Percentiles rank a stretch among this genome's conserved stretches.
Evolutionary conservation across 108 stramenopile species (phyloP).

Genomic region (Skeletonema tropicum): DNA sequence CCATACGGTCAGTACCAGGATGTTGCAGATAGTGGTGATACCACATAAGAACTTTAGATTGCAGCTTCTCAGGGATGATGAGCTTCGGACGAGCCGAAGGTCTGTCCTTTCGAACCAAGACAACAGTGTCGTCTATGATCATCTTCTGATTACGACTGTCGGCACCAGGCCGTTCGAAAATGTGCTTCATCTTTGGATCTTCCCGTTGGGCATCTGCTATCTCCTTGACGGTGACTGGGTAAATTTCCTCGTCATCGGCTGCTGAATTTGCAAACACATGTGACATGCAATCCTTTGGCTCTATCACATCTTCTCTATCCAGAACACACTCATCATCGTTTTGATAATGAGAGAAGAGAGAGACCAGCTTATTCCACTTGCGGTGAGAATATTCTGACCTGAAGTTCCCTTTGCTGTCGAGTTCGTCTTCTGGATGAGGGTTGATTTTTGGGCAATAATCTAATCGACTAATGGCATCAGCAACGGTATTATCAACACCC

Average conservation of each 20-base stretch:
- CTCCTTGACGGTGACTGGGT: slow-evolving; percentile 1
- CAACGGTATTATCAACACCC: slow-evolving; percentile 26
- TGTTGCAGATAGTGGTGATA: slow-evolving; percentile 37
- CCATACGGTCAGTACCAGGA: slow-evolving; percentile 17
- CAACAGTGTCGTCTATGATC: not conserved
- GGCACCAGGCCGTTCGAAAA: not conserved
- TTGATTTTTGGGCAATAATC: slow-evolving; percentile 8
- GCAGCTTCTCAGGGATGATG: slow-evolving; percentile 8
- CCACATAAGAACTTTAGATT: slow-evolving; percentile 13
- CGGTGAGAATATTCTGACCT: not conserved
- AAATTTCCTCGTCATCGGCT: slow-evolving; percentile 9
- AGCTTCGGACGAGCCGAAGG: not conserved
- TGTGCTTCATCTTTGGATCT: slow-evolving; percentile 1
- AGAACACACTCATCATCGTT: not conserved
- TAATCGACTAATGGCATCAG: slow-evolving; percentile 21
- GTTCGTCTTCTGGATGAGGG: not conserved
- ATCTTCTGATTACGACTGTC: not conserved
- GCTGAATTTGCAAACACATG: not conserved
- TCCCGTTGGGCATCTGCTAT: slow-evolving; percentile 10
- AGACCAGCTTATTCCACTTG: not conserved
- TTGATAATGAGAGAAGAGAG: not conserved
- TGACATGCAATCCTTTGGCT: not conserved
- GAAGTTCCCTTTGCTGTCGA: not conserved
- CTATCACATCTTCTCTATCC: not conserved
- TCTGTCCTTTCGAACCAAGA: not conserved